Percentiles rank a stretch among this genome's conserved stretches.
phyloP scores from a whole-genome alignment of 2,329 filamentous ascomycete species.

The Pseudocercospora pini-densiflorae region DNA sequence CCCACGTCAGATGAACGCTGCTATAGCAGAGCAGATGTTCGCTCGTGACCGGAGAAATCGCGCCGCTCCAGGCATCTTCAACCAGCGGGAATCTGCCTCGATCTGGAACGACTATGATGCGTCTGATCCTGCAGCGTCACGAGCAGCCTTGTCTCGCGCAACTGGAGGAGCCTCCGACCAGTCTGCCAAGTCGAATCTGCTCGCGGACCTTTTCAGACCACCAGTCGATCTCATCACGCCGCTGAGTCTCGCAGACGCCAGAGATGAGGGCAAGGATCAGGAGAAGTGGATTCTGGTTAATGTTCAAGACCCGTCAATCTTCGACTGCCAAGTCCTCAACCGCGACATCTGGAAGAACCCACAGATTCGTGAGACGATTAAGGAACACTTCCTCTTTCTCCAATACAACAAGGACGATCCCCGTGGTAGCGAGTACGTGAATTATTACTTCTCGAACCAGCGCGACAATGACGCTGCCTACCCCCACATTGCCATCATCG shows the following conservation, averaged over 20 bases:
- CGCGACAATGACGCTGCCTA: slow-evolving; percentile 87
- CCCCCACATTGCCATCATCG: slow-evolving; percentile 93
- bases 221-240: slow-evolving; percentile 87
- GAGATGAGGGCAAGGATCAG: slow-evolving; percentile 81
- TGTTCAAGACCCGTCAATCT: slow-evolving; percentile 89
- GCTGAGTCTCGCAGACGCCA: slow-evolving; percentile 80
- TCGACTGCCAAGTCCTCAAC: slow-evolving; percentile 93
- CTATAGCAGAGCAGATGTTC: slow-evolving; percentile 67
- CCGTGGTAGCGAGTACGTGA: slow-evolving; percentile 77
- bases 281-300: slow-evolving; percentile 97
- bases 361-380: slow-evolving; percentile 76
- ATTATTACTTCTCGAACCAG: slow-evolving; percentile 79
- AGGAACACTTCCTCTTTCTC: slow-evolving; percentile 93
- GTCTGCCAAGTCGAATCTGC: slow-evolving; percentile 72
- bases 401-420: slow-evolving; percentile 90
- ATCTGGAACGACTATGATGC: slow-evolving; percentile 63
- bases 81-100: slow-evolving; percentile 61
- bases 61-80: slow-evolving; percentile 64
- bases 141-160: slow-evolving; percentile 61
- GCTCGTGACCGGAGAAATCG: slow-evolving; percentile 47
- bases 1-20: slow-evolving; percentile 62
- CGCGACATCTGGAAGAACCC: slow-evolving; percentile 94
- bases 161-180: slow-evolving; percentile 69
- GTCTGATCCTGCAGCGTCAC: slow-evolving; percentile 53
- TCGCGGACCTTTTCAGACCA: slow-evolving; percentile 90